A percentile compares a stretch with the other conserved stretches of the same genome.
Conservation (phyloP, 1,284 basidiomycete genomes). For the Volvariella volvacea region DNA sequence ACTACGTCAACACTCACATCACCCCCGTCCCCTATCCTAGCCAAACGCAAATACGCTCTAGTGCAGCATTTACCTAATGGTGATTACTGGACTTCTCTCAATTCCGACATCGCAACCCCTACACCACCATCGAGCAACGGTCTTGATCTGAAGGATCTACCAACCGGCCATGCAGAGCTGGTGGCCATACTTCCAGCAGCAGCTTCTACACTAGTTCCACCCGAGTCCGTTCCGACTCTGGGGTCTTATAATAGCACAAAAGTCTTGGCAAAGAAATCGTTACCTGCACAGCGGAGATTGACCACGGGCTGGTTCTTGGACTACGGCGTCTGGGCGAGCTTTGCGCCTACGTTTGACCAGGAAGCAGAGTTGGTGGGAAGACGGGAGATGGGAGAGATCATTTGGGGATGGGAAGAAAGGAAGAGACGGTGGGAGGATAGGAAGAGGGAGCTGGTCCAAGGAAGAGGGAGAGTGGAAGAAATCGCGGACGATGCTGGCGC, state of each 20-base stretch:
- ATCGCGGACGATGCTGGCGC: constrained; percentile 2
- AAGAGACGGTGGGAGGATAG: constrained; percentile 21
- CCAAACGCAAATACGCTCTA: constrained; percentile 57
- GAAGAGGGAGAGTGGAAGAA: constrained; percentile 18
- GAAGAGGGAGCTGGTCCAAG: constrained; percentile 17
- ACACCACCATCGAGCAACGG: constrained; percentile 15
- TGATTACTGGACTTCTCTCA: constrained; percentile 73
- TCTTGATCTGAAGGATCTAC: constrained; percentile 38
- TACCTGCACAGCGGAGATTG: constrained; percentile 43
- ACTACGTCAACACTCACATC: constrained; percentile 4
- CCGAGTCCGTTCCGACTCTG: constrained; percentile 29
- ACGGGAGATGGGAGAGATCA: constrained; percentile 48
- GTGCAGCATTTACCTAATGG: constrained; percentile 69
- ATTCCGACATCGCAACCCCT: constrained; percentile 31
- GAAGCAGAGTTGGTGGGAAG: constrained; percentile 62
- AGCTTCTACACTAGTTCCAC: constrained; percentile 23
- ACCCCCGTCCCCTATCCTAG: constrained; percentile 15
- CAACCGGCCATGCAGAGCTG: constrained; percentile 65
- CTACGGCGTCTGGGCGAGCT: constrained; percentile 67
- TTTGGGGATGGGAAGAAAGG: constrained; percentile 37
- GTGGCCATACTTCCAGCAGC: constrained; percentile 64
- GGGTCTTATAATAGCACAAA: constrained; percentile 28
- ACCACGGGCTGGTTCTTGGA: constrained; percentile 64
- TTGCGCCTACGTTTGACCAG: constrained; percentile 72
- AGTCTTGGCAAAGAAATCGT: constrained; percentile 28